phyloP scores from a whole-genome alignment of 208 protist genomes.

The Leishmania tarentolae region DNA sequence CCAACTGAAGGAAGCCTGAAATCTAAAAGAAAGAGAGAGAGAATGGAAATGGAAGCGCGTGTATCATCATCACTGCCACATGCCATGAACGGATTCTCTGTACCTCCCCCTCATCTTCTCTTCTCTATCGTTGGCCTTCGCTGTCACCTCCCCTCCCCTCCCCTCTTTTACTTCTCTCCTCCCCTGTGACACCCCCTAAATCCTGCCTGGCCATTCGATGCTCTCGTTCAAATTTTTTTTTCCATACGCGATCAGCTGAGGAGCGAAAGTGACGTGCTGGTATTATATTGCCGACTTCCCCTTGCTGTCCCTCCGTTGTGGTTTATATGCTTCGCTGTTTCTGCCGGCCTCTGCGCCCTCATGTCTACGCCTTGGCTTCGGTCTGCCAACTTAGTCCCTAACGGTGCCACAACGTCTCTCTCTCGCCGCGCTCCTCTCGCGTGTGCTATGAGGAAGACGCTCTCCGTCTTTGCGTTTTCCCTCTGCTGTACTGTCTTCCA shows the following conservation, averaged over 20 bases:
- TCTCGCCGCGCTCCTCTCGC: background rate
- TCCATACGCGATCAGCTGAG: background rate
- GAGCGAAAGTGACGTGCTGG: background rate
- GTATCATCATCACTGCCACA: background rate
- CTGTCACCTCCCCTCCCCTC: background rate
- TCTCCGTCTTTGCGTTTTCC: background rate
- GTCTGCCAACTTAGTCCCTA: background rate
- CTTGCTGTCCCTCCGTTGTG: background rate
- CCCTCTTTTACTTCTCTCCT: background rate
- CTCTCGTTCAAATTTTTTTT: background rate
- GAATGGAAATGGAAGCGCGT: background rate
- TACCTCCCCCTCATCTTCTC: background rate
- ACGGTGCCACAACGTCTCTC: background rate
- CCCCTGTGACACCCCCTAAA: background rate
- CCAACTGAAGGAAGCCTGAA: background rate
- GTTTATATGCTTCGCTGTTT: background rate
- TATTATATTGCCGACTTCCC: background rate
- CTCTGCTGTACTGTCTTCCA: background rate
- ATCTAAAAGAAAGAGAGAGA: background rate
- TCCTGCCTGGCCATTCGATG: background rate
- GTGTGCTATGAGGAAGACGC: too few species aligned
- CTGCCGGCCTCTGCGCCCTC: background rate
- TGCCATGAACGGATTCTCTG: background rate
- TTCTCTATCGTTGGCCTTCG: background rate
- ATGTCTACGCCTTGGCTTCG: background rate